These are phyloP conservation scores for Buddleja alternifolia DNA, from an alignment of 257 asterid species.

Conservation along the genomic window DNA sequence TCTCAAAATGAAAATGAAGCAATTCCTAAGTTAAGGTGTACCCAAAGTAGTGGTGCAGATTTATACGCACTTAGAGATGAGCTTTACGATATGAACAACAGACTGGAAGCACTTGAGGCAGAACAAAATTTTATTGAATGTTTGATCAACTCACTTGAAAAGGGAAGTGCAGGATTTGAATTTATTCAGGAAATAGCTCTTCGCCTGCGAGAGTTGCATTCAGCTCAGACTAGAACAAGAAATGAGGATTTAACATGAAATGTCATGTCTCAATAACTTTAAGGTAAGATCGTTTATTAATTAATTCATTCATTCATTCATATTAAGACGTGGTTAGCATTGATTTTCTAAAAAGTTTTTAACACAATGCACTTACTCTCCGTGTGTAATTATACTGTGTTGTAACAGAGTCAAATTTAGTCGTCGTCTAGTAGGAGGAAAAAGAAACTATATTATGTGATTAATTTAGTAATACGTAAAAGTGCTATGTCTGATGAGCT, in stretches of 20 bases:
- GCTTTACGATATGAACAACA: slow-evolving; percentile 44
- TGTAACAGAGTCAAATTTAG: not conserved
- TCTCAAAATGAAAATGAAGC: slow-evolving; percentile 24
- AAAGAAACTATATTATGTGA: not conserved
- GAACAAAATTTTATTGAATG: slow-evolving; percentile 50
- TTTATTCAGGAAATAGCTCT: slow-evolving; percentile 48
- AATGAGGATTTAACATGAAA: slow-evolving; percentile 22
- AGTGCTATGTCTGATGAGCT: not conserved
- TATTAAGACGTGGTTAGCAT: slow-evolving; percentile 3
- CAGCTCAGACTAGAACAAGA: slow-evolving; percentile 29
- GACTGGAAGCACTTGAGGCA: slow-evolving; percentile 51
- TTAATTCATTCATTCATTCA: not conserved
- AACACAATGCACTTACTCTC: not conserved
- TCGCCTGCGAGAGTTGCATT: slow-evolving; percentile 49
- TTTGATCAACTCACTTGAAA: slow-evolving; percentile 50
- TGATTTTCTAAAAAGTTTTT: not conserved
- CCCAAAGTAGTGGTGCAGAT: slow-evolving; percentile 30
- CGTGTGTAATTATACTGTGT: slow-evolving; percentile 8
- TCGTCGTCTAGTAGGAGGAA: not conserved
- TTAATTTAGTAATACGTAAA: not conserved
- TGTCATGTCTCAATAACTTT: slow-evolving; percentile 10
- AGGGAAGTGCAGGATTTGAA: slow-evolving; percentile 51
- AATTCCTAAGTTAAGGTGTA: slow-evolving; percentile 22
- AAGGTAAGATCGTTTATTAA: slow-evolving; percentile 44
- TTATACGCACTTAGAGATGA: slow-evolving; percentile 40